Percentiles rank a stretch among this genome's conserved stretches.
These are phyloP conservation scores for Thraustotheca clavata DNA, from an alignment of 352 stramenopile genomes.

Conservation along the genomic window DNA sequence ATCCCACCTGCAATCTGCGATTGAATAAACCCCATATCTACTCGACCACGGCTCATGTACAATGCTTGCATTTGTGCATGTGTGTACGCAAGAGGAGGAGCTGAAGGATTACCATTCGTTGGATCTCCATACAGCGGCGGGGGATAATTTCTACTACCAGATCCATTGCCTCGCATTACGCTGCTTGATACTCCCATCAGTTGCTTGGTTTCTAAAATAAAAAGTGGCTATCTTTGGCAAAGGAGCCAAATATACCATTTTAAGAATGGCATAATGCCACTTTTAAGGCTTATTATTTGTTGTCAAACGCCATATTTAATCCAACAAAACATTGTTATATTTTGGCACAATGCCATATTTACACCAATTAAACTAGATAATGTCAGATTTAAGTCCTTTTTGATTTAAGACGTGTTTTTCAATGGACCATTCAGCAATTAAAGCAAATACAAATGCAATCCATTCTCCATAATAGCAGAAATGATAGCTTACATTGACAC, in stretches of 20 bases:
- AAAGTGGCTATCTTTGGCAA: neutral
- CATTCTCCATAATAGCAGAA: conserved; percentile 16
- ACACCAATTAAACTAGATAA: conserved; percentile 5
- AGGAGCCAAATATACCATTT: neutral
- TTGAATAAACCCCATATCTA: conserved; percentile 81
- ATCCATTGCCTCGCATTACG: conserved; percentile 35
- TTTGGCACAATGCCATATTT: neutral
- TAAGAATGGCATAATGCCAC: neutral
- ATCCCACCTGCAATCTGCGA: conserved; percentile 40
- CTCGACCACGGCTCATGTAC: conserved; percentile 63
- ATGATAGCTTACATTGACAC: neutral
- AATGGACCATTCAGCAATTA: conserved; percentile 10
- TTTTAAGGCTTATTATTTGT: neutral
- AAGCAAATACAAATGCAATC: neutral
- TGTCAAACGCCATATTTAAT: neutral
- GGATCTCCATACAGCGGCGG: conserved; percentile 50
- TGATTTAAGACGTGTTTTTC: conserved; percentile 11
- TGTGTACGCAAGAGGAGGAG: conserved; percentile 47
- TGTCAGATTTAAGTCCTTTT: conserved; percentile 6
- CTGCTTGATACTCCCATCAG: conserved; percentile 70
- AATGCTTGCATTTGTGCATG: conserved; percentile 74
- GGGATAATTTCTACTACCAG: conserved; percentile 24
- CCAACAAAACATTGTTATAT: neutral
- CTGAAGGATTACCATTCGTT: conserved; percentile 29
- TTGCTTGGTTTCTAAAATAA: neutral